Evolutionary conservation across 2,329 filamentous ascomycete genomes (phyloP), one percentile per base, ranked within the genome.

Genomic region (Ophiostoma sp.): DNA sequence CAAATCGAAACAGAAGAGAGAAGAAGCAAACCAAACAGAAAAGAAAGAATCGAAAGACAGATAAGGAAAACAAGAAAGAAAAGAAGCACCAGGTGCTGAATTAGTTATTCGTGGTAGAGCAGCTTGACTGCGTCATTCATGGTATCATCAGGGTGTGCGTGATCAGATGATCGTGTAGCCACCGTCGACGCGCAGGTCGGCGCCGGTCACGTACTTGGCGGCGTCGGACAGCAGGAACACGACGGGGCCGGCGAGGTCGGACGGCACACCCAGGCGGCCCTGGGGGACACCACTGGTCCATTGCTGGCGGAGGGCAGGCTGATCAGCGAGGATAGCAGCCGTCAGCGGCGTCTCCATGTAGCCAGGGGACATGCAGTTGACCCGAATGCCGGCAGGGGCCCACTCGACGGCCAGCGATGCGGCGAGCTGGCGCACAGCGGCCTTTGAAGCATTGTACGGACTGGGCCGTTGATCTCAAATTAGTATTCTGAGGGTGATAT

Each of bases 281-380:
- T 92, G 88, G 0, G 95, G 95, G 71, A 97, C 98, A 67, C 96
- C 84, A 1, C 90, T 93, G 14, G 88, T 96, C 94, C 94, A 98
- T 79, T 95, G 89, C 76, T 89, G 84, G 78, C 93, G 91, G 52
- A 98, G 86, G 67, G 95, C 92, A 27, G 93, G 93, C 78, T 96
- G 96, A 70, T 97, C 92, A 72, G 95, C 90, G 40, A 98, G 86
- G 73, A 98, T 97, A 82, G 96, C 96, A 81, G 93, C 88, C 58
- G 93, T 97, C 90, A 97, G 81, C 69, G 93, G 91, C 16, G 94
- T 97, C 73, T 97, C 82, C 94, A 98, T 98, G 80, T 98, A 98
- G 62, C 95, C 94, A 0, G 94, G 94, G 42, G 89, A 93, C 77
- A 98, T 95, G 79, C 91, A 95, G 81, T 98, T 98, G 73, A 98